Evolutionary conservation across 768 basidiomycete genomes (phyloP).

Genomic region (Mycena floridula): DNA sequence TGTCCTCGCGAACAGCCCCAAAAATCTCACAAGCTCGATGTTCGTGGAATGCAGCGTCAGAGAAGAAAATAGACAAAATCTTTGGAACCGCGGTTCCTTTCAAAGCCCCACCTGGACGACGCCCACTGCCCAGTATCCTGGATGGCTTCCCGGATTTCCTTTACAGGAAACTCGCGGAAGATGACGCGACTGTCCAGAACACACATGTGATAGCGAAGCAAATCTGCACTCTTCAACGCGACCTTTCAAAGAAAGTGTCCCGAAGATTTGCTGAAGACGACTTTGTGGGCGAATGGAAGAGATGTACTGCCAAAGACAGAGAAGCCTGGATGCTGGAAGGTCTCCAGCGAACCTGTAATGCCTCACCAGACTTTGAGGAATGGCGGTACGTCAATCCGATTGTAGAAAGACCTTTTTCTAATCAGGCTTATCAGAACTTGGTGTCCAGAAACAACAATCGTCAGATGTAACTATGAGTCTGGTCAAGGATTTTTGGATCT

Average conservation of each 20-base stretch:
- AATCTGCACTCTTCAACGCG: slow-evolving; percentile 10
- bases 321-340: slow-evolving; percentile 14
- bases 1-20: too few relatives aligned
- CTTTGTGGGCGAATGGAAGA: slow-evolving; percentile 11
- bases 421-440: too few relatives aligned
- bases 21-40: too few relatives aligned
- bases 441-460: slow-evolving; percentile 13
- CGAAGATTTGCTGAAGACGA: slow-evolving; percentile 10
- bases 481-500: slow-evolving; percentile 10
- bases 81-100: too few relatives aligned
- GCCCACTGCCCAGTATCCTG: too few relatives aligned
- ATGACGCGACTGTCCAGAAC: slow-evolving; percentile 3
- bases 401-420: too few relatives aligned
- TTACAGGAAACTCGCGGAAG: too few relatives aligned
- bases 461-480: slow-evolving; percentile 8
- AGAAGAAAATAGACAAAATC: too few relatives aligned
- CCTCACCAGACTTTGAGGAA: slow-evolving; percentile 11
- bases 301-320: slow-evolving; percentile 8
- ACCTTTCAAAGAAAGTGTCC: slow-evolving; percentile 9
- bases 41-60: too few relatives aligned
- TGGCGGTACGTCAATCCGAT: neutral
- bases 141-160: too few relatives aligned
- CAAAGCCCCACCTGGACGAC: too few relatives aligned
- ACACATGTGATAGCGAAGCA: slow-evolving; percentile 3
- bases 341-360: slow-evolving; percentile 10